Conservation (phyloP, 2,329 filamentous ascomycete species). For the Fusarium drepaniforme region DNA sequence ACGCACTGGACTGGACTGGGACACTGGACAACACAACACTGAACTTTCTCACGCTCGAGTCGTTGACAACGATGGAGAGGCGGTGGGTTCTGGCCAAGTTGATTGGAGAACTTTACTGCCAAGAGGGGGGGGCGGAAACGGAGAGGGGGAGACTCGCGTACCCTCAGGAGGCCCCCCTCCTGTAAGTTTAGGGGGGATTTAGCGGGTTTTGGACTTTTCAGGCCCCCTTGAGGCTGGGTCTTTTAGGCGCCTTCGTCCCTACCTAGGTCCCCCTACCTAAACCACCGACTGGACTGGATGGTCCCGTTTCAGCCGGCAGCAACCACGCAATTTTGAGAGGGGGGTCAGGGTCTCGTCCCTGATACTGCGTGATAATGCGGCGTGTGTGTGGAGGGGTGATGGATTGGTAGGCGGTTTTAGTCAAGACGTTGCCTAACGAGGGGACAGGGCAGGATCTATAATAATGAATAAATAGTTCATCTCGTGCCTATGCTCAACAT, state of each 20-base stretch:
- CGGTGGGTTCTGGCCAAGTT: constrained; percentile 41
- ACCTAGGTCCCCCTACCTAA: not conserved
- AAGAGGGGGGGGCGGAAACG: constrained; percentile 28
- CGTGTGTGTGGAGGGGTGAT: constrained; percentile 6
- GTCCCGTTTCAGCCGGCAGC: constrained; percentile 11
- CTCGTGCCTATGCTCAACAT: not conserved
- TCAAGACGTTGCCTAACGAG: not conserved
- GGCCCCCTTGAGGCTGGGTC: not conserved
- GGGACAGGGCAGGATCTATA: not conserved
- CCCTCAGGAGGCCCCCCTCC: constrained; percentile 12
- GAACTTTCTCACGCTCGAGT: constrained; percentile 4
- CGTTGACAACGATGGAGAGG: constrained; percentile 35
- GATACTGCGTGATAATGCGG: constrained; percentile 24
- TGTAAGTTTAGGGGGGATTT: constrained; percentile 33
- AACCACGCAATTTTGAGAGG: constrained; percentile 26
- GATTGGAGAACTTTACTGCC: constrained; percentile 38
- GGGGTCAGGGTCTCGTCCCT: constrained; percentile 1
- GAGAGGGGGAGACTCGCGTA: constrained; percentile 14
- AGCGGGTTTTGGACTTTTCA: constrained; percentile 18
- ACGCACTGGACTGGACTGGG: not conserved
- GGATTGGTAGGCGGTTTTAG: not conserved
- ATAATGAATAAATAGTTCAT: constrained; percentile 1
- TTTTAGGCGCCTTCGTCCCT: not conserved
- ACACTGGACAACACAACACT: not conserved
- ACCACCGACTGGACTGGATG: not conserved